Base-by-base conservation (phyloP, 148 eudicot species). In the Vaccinium macrocarpon region DNA sequence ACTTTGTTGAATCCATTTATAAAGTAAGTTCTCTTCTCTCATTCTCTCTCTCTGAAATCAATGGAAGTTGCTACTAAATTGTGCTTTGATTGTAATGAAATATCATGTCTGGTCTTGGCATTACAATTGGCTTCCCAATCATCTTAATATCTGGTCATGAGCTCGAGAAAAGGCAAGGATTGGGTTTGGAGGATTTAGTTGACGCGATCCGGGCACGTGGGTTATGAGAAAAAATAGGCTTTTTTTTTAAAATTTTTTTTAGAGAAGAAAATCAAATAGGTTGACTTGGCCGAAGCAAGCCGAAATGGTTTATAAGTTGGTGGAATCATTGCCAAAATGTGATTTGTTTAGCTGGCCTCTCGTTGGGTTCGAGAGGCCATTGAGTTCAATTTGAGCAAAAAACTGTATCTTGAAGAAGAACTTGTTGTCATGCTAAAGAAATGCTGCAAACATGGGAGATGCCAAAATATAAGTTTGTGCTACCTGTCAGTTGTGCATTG, bases 11-110 rank as follows among this genome's bases (percentile, higher is more conserved):
- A 75, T 84, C 86, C 74, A 32, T 21, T 5, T 27, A 15, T 16
- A 76, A 85, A 83, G 91, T 92, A 83, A 76, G 87, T 9, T 83
- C 21, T 77, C 64, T 61, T 4, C 1, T 50, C 14, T 84, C 72
- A n/a, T n/a, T 46, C 82, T 73, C 18, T 57, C 27, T 64, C 46
- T 29, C 38, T 8, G 19, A 21, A 10, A 14, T 70, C 75, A 25
- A 62, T 62, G 5, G 27, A 62, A 62, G 70, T 25, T 21, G 70
- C 27, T 4, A 3, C 25, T 74, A 18, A 74, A 74, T 74, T 49
- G 32, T 77, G 59, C 59, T 50, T 23, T 51, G 16, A 23, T 50
- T 27, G 14, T 70, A 4, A 52, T 52, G 55, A 13, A 52, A 52
- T 52, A 52, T 52, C 55, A 13, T 52, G 14, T 11, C 14, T 52